Conservation (phyloP, 2,329 filamentous ascomycete genomes). For the Paecilomyces dactylethromorphus region DNA sequence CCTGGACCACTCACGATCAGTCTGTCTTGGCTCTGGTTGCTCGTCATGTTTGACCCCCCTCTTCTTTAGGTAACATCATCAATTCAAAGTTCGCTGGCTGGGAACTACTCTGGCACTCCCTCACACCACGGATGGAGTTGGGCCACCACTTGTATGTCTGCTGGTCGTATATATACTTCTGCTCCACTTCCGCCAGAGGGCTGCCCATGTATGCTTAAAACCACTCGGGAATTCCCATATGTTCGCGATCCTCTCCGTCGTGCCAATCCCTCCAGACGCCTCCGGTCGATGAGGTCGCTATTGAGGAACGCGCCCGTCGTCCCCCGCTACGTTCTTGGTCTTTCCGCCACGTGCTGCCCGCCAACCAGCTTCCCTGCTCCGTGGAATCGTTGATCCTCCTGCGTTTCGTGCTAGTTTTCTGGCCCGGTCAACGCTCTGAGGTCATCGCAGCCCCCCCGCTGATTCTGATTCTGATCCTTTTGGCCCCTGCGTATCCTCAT, state of each 20-base stretch:
- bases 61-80: constrained; percentile 6
- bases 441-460: neutral
- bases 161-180: neutral
- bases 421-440: neutral
- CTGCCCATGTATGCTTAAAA: neutral
- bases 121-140: neutral
- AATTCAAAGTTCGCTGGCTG: constrained; percentile 3
- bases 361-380: neutral
- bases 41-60: too few species aligned
- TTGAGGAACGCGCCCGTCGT: constrained; percentile 16
- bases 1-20: too few species aligned
- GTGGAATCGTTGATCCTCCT: neutral
- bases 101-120: neutral
- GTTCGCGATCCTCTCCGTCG: too few species aligned
- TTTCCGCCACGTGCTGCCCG: neutral
- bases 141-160: too few species aligned
- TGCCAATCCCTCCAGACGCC: neutral
- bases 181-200: neutral
- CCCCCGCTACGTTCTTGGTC: neutral
- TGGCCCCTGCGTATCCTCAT: neutral
- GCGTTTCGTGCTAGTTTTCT: neutral
- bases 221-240: too few species aligned
- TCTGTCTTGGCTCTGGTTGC: too few species aligned
- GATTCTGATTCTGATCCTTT: too few species aligned
- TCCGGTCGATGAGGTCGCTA: constrained; percentile 21